phyloP scores from a whole-genome alignment of 495 filamentous ascomycete genomes.

The Jackrogersella multiformis region DNA sequence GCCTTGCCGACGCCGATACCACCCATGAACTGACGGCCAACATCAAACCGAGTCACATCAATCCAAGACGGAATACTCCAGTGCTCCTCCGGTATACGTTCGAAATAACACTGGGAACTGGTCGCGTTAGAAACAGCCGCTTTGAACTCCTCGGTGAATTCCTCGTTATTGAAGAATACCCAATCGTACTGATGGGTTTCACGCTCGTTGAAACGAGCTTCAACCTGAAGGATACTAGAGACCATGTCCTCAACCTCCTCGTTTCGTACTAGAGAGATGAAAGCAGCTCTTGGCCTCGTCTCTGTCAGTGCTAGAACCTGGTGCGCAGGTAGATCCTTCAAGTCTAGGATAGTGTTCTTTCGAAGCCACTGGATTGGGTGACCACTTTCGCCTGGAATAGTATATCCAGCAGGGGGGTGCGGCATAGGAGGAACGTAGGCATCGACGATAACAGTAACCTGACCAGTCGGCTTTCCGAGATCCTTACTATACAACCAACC shows the following conservation, averaged over 20 bases:
- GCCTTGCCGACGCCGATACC: conserved; percentile 64
- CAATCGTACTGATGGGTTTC: conserved; percentile 77
- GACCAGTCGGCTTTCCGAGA: conserved; percentile 3
- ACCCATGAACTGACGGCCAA: conserved; percentile 61
- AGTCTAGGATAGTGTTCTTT: conserved; percentile 30
- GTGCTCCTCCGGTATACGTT: conserved; percentile 72
- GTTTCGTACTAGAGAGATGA: conserved; percentile 83
- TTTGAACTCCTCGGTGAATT: conserved; percentile 79
- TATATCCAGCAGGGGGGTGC: conserved; percentile 16
- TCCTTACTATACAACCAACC: conserved; percentile 32
- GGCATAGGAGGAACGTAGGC: conserved; percentile 38
- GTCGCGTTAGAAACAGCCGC: conserved; percentile 74
- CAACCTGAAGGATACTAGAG: conserved; percentile 77
- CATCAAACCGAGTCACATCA: conserved; percentile 65
- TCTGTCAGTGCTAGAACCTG: conserved; percentile 31
- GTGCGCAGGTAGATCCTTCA: conserved; percentile 18
- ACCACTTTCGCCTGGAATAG: not conserved
- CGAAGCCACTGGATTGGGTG: conserved; percentile 41
- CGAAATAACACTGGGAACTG: conserved; percentile 77
- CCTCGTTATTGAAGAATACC: conserved; percentile 85
- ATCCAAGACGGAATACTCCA: conserved; percentile 78
- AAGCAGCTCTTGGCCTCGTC: conserved; percentile 76
- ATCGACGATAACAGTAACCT: conserved; percentile 25
- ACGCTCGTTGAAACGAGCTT: conserved; percentile 83
- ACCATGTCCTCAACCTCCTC: conserved; percentile 83